These are phyloP conservation scores for Leccinum subatratum DNA, from an alignment of 1,284 basidiomycete genomes.

Conservation along the genomic window DNA sequence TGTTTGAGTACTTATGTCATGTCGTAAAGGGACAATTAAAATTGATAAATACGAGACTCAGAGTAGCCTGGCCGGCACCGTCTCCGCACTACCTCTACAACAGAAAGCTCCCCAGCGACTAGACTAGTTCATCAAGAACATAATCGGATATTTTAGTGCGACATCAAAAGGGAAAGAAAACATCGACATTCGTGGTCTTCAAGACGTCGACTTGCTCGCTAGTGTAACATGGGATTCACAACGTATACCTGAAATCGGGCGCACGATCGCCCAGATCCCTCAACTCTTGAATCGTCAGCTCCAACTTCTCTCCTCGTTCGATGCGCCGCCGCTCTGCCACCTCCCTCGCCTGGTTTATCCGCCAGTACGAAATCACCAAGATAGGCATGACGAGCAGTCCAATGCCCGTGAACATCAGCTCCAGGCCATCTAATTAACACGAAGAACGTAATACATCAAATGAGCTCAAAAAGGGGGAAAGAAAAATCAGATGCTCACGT, in stretches of 20 bases:
- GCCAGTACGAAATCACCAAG: slow-evolving; percentile 46
- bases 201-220: neutral
- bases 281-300: slow-evolving; percentile 19
- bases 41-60: neutral
- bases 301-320: slow-evolving; percentile 30
- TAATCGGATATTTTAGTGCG: neutral
- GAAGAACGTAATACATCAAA: neutral
- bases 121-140: neutral
- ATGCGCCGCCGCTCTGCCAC: slow-evolving; percentile 28
- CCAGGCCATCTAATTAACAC: slow-evolving; percentile 48
- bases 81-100: neutral
- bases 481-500: slow-evolving; percentile 29
- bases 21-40: neutral
- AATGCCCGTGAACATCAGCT: slow-evolving; percentile 63
- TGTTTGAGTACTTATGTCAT: neutral
- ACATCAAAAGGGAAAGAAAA: neutral
- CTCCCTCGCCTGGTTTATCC: slow-evolving; percentile 52
- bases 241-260: slow-evolving; percentile 59
- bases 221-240: slow-evolving; percentile 32
- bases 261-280: slow-evolving; percentile 56
- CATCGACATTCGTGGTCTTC: neutral
- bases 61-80: neutral
- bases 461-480: neutral
- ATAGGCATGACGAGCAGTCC: slow-evolving; percentile 52
- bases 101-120: neutral